Conservation (phyloP, 2,329 filamentous ascomycete species). For the Pestalotiopsis fici region DNA sequence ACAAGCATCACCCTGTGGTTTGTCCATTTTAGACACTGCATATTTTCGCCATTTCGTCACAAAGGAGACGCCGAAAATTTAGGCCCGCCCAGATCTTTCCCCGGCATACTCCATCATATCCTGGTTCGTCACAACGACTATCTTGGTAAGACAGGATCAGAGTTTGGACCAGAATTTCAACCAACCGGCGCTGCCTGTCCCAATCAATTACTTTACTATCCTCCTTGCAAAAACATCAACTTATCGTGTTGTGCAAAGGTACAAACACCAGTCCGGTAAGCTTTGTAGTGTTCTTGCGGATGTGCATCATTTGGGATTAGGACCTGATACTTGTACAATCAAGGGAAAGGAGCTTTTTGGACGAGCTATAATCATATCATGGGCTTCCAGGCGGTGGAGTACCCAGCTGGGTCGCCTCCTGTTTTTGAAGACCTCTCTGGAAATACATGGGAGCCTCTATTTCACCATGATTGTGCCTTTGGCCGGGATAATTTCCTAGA, state of each 20-base stretch:
- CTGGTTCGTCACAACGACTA: background rate
- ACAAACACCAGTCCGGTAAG: background rate
- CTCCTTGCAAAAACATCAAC: background rate
- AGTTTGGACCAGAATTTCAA: background rate
- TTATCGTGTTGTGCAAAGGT: background rate
- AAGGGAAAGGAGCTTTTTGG: background rate
- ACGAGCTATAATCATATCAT: constrained; percentile 19
- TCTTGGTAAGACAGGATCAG: background rate
- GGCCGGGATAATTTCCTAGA: constrained; percentile 61
- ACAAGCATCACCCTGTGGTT: background rate
- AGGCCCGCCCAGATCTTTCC: background rate
- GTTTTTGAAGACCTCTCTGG: constrained; percentile 35
- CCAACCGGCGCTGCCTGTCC: background rate
- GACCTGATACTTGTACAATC: background rate
- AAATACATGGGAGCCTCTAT: constrained; percentile 54
- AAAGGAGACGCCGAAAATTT: background rate
- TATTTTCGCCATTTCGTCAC: background rate
- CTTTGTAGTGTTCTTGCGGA: background rate
- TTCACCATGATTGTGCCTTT: constrained; percentile 62
- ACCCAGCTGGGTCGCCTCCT: constrained; percentile 31
- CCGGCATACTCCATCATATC: background rate
- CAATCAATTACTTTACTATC: background rate
- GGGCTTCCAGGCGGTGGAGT: constrained; percentile 35
- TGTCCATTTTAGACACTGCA: background rate
- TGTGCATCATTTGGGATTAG: background rate